Conservation (phyloP, 768 basidiomycete species). For the Favolaschia claudopus region DNA sequence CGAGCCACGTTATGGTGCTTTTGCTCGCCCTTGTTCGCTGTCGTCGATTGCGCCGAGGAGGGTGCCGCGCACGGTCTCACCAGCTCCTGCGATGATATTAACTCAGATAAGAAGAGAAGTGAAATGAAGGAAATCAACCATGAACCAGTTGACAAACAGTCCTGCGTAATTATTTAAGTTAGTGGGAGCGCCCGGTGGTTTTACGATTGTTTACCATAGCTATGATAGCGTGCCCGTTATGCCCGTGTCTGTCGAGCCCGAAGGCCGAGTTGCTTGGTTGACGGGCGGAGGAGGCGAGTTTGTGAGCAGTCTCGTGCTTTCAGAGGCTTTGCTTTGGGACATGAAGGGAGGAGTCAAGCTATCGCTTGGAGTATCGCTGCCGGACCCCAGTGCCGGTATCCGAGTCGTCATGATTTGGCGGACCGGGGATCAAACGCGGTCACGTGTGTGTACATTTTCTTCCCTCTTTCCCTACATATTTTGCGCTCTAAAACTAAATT, state of each 20-base stretch:
- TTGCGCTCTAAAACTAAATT: no score
- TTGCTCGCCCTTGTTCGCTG: constrained; percentile 11
- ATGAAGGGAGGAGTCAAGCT: background rate
- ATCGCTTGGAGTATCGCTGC: no score
- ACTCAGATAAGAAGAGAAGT: background rate
- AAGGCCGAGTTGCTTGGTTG: constrained; percentile 1
- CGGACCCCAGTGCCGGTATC: no score
- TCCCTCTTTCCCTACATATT: no score
- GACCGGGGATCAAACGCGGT: no score
- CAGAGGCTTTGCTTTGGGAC: background rate
- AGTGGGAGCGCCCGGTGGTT: background rate
- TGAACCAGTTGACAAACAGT: constrained; percentile 7
- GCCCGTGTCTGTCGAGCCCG: background rate
- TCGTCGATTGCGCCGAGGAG: constrained; percentile 22
- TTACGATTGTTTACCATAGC: no score
- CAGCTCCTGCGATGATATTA: background rate
- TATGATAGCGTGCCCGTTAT: no score
- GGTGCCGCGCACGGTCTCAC: constrained; percentile 17
- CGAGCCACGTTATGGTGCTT: constrained; percentile 22
- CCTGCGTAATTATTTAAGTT: background rate
- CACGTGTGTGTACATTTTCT: no score
- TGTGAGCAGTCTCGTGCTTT: constrained; percentile 4
- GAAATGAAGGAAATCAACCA: background rate
- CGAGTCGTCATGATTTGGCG: no score
- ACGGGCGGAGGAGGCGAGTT: constrained; percentile 6